Evolutionary conservation across 73 alveolate species (phyloP).

Genomic region (Paramecium primaurelia): DNA sequence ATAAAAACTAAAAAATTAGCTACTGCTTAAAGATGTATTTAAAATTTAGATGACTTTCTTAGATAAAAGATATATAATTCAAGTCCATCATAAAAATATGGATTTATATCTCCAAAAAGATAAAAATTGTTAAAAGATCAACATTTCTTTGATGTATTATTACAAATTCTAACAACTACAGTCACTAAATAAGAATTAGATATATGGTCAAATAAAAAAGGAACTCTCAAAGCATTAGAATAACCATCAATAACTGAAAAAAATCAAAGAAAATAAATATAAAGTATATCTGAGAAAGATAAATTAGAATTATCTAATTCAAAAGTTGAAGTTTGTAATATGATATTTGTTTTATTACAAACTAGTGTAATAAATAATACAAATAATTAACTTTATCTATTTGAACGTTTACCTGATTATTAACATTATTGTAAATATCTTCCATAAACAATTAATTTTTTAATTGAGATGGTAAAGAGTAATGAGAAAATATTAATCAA

Average conservation of each 20-base stretch:
- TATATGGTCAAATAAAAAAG: background rate
- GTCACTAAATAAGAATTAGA: background rate
- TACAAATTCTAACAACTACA: background rate
- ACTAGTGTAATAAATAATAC: background rate
- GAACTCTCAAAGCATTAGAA: background rate
- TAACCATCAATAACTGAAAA: background rate
- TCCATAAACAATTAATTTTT: background rate
- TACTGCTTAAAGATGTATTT: background rate
- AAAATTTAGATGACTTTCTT: background rate
- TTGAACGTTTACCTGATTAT: background rate
- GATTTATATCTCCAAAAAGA: background rate
- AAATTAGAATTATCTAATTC: background rate
- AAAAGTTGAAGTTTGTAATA: background rate
- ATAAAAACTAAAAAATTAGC: background rate
- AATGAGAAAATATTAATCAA: slow-evolving; percentile 37
- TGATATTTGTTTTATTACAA: background rate
- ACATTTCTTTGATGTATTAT: background rate
- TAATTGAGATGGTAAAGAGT: slow-evolving; percentile 2
- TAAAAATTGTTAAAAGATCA: background rate
- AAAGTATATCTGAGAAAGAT: background rate
- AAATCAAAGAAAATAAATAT: background rate
- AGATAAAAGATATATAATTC: background rate
- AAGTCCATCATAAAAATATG: slow-evolving; percentile 8
- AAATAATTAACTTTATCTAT: background rate
- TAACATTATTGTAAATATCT: slow-evolving; percentile 37